Conservation (phyloP, 331 rosid species). For the Malus hybrid region DNA sequence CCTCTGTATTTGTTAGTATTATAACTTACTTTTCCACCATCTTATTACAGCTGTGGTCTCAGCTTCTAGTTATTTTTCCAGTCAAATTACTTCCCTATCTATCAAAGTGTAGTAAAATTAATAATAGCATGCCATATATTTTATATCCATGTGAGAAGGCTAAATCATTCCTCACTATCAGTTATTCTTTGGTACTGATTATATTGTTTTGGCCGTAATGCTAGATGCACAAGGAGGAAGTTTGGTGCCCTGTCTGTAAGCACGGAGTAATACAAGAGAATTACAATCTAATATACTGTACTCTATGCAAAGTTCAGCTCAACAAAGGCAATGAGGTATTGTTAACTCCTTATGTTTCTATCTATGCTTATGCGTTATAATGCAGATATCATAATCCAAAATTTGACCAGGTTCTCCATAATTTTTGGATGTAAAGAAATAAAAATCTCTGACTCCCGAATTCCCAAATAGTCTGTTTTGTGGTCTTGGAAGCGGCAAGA, state of each 20-base stretch:
- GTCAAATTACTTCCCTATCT: not conserved
- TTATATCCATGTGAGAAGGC: not conserved
- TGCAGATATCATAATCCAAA: no score
- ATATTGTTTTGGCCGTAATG: slow-evolving; percentile 8
- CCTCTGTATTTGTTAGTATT: no score
- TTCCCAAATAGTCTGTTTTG: no score
- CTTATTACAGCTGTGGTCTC: not conserved
- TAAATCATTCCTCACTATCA: not conserved
- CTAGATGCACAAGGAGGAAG: slow-evolving; percentile 32
- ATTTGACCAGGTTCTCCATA: no score
- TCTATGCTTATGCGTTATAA: not conserved
- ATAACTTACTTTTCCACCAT: not conserved
- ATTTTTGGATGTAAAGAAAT: no score
- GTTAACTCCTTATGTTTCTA: slow-evolving; percentile 4
- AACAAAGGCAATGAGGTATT: slow-evolving; percentile 60
- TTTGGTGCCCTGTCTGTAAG: slow-evolving; percentile 90
- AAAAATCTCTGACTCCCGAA: no score
- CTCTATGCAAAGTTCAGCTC: slow-evolving; percentile 49
- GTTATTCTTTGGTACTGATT: slow-evolving; percentile 8
- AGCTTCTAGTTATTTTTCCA: not conserved
- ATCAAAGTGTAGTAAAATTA: not conserved
- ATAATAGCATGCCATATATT: not conserved
- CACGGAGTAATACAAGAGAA: slow-evolving; percentile 61
- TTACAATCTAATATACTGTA: slow-evolving; percentile 39
- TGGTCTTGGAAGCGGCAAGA: no score